Conservation (phyloP, 148 eudicot genomes). For the Silene uniflora region DNA sequence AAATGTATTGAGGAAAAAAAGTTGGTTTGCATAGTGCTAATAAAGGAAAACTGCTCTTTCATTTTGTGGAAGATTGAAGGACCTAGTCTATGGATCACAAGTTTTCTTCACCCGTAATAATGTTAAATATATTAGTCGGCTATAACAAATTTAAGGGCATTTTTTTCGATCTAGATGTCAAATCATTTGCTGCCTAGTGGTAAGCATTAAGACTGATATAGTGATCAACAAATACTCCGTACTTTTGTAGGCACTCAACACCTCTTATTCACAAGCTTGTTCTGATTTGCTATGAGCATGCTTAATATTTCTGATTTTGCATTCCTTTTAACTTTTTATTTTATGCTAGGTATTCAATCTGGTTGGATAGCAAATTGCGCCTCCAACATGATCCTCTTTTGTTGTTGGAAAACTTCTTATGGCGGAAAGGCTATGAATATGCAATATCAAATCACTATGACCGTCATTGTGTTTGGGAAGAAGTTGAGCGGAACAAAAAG, state of each 20-base stretch:
- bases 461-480: constrained; percentile 99
- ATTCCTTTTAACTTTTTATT: not conserved
- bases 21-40: too few species aligned
- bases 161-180: too few species aligned
- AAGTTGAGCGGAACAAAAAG: constrained; percentile 91
- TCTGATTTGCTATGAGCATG: not conserved
- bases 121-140: not conserved
- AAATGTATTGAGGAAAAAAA: too few species aligned
- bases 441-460: constrained; percentile 99
- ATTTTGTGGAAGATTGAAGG: too few species aligned
- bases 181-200: not conserved
- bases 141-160: not conserved
- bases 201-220: not conserved
- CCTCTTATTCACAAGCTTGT: not conserved
- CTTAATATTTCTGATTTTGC: not conserved
- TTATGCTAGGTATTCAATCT: constrained; percentile 79
- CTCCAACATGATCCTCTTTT: constrained; percentile 87
- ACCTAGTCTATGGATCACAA: too few species aligned
- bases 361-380: constrained; percentile 97
- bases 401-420: constrained; percentile 79
- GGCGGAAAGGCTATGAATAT: constrained; percentile 88
- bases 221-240: not conserved
- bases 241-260: not conserved
- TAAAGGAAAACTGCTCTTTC: too few species aligned
- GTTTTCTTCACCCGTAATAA: too few species aligned